Evolutionary conservation across 345 rosid species (phyloP), one percentile per base, ranked within the genome.

Genomic region (Lepidium didymum): DNA sequence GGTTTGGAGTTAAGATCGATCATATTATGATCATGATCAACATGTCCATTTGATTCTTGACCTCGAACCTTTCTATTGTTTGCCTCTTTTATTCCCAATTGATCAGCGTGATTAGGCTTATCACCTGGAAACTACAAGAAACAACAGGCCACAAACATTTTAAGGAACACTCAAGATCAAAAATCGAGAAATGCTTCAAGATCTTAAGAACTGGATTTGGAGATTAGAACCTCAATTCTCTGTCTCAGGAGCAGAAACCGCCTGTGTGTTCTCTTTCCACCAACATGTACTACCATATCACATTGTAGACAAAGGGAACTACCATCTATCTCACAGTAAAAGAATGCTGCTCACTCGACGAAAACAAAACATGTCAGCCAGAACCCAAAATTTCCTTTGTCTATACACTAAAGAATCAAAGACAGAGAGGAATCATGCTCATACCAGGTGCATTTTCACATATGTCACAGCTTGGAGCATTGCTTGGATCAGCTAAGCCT

Each of bases 261-360:
- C 52, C 63, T 75, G 56, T 90, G 96, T 2, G 81, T 86, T 80
- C 91, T 81, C 79, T 87, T 89, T 54, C 87, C 92, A 12, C 96
- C 96, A 64, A 84, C 87, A 80, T 86, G 98, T 47, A 90, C 95
- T 56, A 78, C 76, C 89, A 84, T 84, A 56, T 92, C 96, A 56
- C 98, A 87, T 69, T 88, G 87, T 75, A 92, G 77, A 75, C 93
- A 92, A 62, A 87, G 91, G 13, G 91, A 90, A 73, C 78, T 88
- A 68, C 96, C 96, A 60, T 88, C 93, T 71, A 85, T 67, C 79
- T 90, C 93, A 43, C 98, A 92, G 83, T 85, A 87, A 74, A 91
- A 88, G 84, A 91, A 91, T 45, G 96, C 96, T 91, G 72, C 70
- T 77, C 12, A 50, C 5, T 4, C 16, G 0, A 72, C 5, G 2